Evolutionary conservation across 2,329 filamentous ascomycete species (phyloP).

Genomic region (Penicillium sp.): DNA sequence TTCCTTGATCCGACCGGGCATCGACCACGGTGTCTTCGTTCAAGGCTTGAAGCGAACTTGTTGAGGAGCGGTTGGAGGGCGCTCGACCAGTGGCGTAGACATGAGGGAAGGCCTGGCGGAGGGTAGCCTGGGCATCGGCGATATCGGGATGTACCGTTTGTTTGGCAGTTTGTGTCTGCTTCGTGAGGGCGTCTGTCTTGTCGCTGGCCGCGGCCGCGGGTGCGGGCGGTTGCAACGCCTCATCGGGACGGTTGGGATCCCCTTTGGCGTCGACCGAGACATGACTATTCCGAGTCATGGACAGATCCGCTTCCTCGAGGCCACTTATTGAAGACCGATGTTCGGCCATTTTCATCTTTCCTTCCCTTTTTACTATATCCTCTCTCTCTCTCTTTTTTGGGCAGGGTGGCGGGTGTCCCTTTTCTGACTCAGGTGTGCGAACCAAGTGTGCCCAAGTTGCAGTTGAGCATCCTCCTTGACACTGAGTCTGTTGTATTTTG

Average conservation of each 20-base stretch:
- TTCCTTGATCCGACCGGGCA: conserved; percentile 38
- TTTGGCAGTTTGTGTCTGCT: conserved; percentile 33
- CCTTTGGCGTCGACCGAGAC: conserved; percentile 26
- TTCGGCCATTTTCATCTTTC: conserved; percentile 39
- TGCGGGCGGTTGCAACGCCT: conserved; percentile 23
- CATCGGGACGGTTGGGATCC: conserved; percentile 25
- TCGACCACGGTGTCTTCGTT: conserved; percentile 44
- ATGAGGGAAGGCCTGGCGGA: conserved; percentile 39
- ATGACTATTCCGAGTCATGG: conserved; percentile 30
- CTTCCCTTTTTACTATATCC: conserved; percentile 13
- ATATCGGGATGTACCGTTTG: conserved; percentile 29
- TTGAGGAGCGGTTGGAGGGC: conserved; percentile 47
- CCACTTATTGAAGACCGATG: conserved; percentile 33
- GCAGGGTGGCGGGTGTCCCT: not conserved
- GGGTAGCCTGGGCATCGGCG: conserved; percentile 34
- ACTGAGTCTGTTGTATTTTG: not conserved
- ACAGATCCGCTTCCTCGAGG: conserved; percentile 34
- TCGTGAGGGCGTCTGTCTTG: conserved; percentile 21
- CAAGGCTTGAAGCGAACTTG: conserved; percentile 48
- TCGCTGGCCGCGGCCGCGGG: conserved; percentile 27
- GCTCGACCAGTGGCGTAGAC: conserved; percentile 41
- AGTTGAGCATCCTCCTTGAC: conserved; percentile 34
- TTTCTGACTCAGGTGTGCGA: conserved; percentile 18
- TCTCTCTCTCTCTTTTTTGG: conserved; percentile 6
- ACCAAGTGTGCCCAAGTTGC: conserved; percentile 29